Evolutionary conservation across 2,329 filamentous ascomycete genomes (phyloP).

Genomic region (Trichoderma atroviride): DNA sequence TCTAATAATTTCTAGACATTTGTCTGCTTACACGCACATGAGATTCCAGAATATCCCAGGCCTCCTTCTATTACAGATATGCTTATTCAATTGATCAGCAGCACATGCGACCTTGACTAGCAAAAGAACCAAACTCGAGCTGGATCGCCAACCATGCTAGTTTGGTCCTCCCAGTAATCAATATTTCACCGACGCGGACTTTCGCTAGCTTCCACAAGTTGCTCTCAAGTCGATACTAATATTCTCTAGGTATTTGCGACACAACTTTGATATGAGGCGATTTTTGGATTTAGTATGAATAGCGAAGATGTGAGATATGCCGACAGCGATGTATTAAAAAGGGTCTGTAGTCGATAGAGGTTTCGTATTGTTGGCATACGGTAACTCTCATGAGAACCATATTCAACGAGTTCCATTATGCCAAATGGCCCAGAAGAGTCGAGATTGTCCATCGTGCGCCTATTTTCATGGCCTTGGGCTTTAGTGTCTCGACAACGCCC

Average conservation of each 20-base stretch:
- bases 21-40: background rate
- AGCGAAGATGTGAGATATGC: background rate
- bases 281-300: background rate
- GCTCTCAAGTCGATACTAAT: background rate
- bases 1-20: background rate
- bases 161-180: background rate
- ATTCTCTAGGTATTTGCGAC: background rate
- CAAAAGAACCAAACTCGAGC: background rate
- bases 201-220: background rate
- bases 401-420: background rate
- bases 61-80: background rate
- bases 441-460: background rate
- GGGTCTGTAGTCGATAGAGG: background rate
- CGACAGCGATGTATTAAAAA: background rate
- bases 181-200: background rate
- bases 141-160: background rate
- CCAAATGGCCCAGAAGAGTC: background rate
- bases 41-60: background rate
- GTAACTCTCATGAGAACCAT: background rate
- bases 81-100: background rate
- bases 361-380: background rate
- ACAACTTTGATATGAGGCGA: background rate
- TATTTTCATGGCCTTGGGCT: background rate
- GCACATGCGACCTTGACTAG: background rate
- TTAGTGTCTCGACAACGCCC: background rate